A percentile compares a stretch with the other conserved stretches of the same genome.
phyloP scores from a whole-genome alignment of 2,329 filamentous ascomycete species.

The Neurospora sp. region DNA sequence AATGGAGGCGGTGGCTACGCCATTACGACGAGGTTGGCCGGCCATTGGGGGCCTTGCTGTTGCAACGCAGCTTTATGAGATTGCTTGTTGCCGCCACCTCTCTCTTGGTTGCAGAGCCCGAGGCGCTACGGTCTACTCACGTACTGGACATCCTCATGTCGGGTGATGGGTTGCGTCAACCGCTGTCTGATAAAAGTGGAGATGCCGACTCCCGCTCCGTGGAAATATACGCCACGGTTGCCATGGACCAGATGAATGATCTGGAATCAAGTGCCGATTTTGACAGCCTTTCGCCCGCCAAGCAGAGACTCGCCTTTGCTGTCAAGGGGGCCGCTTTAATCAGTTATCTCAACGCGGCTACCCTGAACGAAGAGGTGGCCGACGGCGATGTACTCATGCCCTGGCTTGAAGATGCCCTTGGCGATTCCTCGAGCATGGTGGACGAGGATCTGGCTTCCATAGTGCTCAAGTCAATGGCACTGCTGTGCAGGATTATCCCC shows the following conservation, averaged over 20 bases:
- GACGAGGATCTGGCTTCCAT: conserved; percentile 67
- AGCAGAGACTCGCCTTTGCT: conserved; percentile 76
- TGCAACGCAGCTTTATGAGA: conserved; percentile 82
- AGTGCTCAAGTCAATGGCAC: conserved; percentile 70
- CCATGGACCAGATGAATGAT: conserved; percentile 73
- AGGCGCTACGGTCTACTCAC: conserved; percentile 49
- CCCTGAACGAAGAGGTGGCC: conserved; percentile 71
- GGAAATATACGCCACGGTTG: conserved; percentile 59
- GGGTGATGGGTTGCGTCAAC: conserved; percentile 37
- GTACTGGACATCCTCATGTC: conserved; percentile 66
- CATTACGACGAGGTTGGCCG: conserved; percentile 72
- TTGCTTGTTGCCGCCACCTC: conserved; percentile 72
- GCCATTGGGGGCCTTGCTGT: conserved; percentile 80
- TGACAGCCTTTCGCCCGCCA: conserved; percentile 72
- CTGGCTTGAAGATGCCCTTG: conserved; percentile 78
- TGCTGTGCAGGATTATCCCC: conserved; percentile 67
- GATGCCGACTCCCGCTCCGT: conserved; percentile 47
- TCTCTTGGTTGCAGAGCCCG: conserved; percentile 54
- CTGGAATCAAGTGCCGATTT: conserved; percentile 88
- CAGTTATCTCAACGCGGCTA: conserved; percentile 74
- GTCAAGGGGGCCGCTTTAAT: conserved; percentile 77
- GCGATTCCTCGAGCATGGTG: conserved; percentile 72
- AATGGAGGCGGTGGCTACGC: conserved; percentile 80
- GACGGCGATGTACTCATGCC: conserved; percentile 68
- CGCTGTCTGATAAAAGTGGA: conserved; percentile 28